A percentile compares a stretch with the other conserved stretches of the same genome.
These are phyloP conservation scores for Clavariopsis aquatica DNA, from an alignment of 495 filamentous ascomycete species.

Conservation along the genomic window DNA sequence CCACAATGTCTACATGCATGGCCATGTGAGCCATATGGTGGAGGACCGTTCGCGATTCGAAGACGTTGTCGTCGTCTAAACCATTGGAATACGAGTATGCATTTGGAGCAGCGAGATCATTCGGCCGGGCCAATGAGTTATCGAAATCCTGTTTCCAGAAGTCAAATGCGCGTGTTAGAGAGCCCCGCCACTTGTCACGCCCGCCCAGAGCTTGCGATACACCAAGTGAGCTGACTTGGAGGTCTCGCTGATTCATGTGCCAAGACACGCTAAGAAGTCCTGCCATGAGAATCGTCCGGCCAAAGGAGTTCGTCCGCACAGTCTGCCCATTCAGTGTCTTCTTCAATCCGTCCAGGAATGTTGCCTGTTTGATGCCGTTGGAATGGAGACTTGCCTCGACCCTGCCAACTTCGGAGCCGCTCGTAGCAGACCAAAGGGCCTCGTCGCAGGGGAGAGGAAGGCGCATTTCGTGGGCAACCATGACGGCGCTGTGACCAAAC, in stretches of 20 bases:
- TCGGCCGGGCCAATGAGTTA: constrained; percentile 64
- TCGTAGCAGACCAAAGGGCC: constrained; percentile 88
- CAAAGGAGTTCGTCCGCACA: constrained; percentile 92
- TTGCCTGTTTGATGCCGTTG: constrained; percentile 80
- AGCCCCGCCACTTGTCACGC: constrained; percentile 88
- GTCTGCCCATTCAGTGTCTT: constrained; percentile 82
- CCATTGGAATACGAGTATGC: constrained; percentile 37
- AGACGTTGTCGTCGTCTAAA: constrained; percentile 72
- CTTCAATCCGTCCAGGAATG: constrained; percentile 90
- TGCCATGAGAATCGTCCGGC: constrained; percentile 93
- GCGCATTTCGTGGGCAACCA: constrained; percentile 95
- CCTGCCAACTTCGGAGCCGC: constrained; percentile 80
- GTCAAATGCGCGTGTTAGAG: constrained; percentile 87
- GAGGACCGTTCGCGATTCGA: constrained; percentile 82
- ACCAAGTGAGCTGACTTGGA: constrained; percentile 87
- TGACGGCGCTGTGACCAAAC: constrained; percentile 96
- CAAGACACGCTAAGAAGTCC: constrained; percentile 91
- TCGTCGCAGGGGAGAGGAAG: constrained; percentile 93
- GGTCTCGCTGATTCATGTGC: constrained; percentile 97
- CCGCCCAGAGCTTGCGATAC: constrained; percentile 78
- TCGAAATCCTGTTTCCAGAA: constrained; percentile 95
- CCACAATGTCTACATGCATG: constrained; percentile 96
- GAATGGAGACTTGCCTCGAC: constrained; percentile 81
- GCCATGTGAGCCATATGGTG: constrained; percentile 97
- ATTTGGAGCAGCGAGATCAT: constrained; percentile 44